Evolutionary conservation across 306 rosid genomes (phyloP).

Genomic region (Cucurbita ficifolia): DNA sequence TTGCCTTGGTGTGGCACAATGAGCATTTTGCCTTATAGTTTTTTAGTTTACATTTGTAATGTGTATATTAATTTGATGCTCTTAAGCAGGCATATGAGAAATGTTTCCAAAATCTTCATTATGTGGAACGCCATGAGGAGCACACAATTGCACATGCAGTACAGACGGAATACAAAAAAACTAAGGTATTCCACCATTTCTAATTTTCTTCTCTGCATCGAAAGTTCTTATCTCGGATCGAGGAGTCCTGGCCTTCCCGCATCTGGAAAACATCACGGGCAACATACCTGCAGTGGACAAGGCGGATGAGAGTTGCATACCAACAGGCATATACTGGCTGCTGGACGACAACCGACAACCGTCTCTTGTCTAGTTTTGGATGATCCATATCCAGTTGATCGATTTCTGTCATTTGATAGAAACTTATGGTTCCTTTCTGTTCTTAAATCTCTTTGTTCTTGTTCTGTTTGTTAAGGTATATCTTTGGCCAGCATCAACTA

Average conservation of each 20-base stretch:
- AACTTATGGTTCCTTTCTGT: background rate
- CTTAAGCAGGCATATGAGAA: constrained; percentile 73
- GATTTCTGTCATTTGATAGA: background rate
- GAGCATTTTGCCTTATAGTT: background rate
- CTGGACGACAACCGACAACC: background rate
- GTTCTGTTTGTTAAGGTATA: constrained; percentile 36
- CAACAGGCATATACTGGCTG: background rate
- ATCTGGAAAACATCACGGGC: background rate
- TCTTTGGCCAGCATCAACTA: constrained; percentile 91
- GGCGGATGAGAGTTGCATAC: background rate
- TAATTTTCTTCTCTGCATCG: background rate
- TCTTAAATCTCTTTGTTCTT: background rate
- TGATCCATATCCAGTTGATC: background rate
- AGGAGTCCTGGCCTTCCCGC: background rate
- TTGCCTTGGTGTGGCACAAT: background rate
- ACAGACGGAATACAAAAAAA: constrained; percentile 58
- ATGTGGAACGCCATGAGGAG: constrained; percentile 70
- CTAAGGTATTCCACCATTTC: constrained; percentile 38
- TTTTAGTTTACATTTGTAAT: background rate
- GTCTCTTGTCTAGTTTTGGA: background rate
- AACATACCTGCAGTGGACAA: background rate
- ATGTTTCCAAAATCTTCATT: constrained; percentile 86
- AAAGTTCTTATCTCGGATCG: background rate
- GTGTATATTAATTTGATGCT: background rate
- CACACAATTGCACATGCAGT: constrained; percentile 96